These are phyloP conservation scores for Alternaria incomplexa DNA, from an alignment of 2,329 filamentous ascomycete genomes.

Conservation along the genomic window DNA sequence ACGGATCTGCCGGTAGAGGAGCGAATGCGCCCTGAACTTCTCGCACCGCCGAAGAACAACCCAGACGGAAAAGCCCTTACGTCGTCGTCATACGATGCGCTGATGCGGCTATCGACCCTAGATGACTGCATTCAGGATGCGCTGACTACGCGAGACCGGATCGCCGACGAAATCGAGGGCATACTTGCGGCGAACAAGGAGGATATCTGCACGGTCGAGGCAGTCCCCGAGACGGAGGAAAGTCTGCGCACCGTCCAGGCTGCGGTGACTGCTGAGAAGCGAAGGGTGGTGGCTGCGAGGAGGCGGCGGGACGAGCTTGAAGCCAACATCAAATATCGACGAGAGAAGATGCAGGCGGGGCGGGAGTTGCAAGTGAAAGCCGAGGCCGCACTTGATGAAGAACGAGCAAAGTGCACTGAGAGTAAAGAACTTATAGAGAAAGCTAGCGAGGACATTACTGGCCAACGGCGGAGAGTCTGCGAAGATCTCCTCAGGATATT, in stretches of 20 bases:
- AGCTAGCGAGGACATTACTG: slow-evolving; percentile 71
- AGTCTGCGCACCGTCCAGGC: slow-evolving; percentile 53
- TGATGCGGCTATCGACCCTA: slow-evolving; percentile 87
- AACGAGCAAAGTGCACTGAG: slow-evolving; percentile 50
- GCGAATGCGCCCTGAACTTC: slow-evolving; percentile 33
- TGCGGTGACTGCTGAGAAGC: slow-evolving; percentile 68
- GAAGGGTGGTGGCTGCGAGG: slow-evolving; percentile 66
- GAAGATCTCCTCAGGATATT: slow-evolving; percentile 82
- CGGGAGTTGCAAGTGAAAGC: slow-evolving; percentile 64
- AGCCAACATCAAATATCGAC: slow-evolving; percentile 68
- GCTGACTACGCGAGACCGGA: slow-evolving; percentile 72
- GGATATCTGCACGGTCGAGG: slow-evolving; percentile 43
- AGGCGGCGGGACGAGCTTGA: slow-evolving; percentile 71
- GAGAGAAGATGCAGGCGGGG: slow-evolving; percentile 71
- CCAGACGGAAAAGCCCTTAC: slow-evolving; percentile 59
- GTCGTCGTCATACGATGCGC: slow-evolving; percentile 82
- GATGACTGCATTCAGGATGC: slow-evolving; percentile 93
- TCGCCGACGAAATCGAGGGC: slow-evolving; percentile 78
- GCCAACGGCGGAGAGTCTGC: slow-evolving; percentile 87
- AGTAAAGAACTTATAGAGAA: slow-evolving; percentile 62
- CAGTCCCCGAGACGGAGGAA: slow-evolving; percentile 53
- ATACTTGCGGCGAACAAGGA: slow-evolving; percentile 50
- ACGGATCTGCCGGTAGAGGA: slow-evolving; percentile 66
- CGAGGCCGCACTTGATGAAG: slow-evolving; percentile 66
- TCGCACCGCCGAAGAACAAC: slow-evolving; percentile 43